Evolutionary conservation across 2,329 filamentous ascomycete species (phyloP).

Genomic region (Aspergillus chevalieri): DNA sequence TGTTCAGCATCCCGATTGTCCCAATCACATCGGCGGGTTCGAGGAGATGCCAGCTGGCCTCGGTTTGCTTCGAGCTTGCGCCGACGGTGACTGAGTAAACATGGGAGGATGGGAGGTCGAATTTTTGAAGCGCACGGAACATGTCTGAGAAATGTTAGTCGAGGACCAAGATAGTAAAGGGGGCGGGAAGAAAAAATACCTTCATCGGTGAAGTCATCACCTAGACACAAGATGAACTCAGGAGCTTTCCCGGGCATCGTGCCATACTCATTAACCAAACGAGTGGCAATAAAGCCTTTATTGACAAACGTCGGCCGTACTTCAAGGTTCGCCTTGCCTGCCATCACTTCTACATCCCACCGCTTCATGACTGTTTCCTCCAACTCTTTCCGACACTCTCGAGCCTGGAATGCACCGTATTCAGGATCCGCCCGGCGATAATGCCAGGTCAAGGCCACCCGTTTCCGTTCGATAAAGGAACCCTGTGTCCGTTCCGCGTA

Average conservation of each 20-base stretch:
- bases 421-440: constrained; percentile 88
- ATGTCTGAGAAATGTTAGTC: constrained; percentile 47
- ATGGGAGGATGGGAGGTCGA: constrained; percentile 55
- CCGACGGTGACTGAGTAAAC: constrained; percentile 91
- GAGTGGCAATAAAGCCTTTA: constrained; percentile 91
- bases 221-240: constrained; percentile 84
- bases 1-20: constrained; percentile 50
- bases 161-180: neutral
- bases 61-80: constrained; percentile 82
- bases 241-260: constrained; percentile 51
- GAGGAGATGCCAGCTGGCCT: constrained; percentile 82
- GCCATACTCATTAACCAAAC: constrained; percentile 69
- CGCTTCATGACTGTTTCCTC: constrained; percentile 67
- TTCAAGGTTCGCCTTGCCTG: constrained; percentile 92
- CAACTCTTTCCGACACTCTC: constrained; percentile 74
- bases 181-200: constrained; percentile 49
- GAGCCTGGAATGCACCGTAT: constrained; percentile 71
- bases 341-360: constrained; percentile 94
- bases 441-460: constrained; percentile 93
- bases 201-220: constrained; percentile 96
- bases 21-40: constrained; percentile 86
- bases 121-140: constrained; percentile 70
- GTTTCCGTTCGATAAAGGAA: constrained; percentile 89
- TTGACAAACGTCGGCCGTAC: constrained; percentile 96
- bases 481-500: constrained; percentile 84